phyloP scores from a whole-genome alignment of 2,329 filamentous ascomycete species.

The Bipolaris gigantea region DNA sequence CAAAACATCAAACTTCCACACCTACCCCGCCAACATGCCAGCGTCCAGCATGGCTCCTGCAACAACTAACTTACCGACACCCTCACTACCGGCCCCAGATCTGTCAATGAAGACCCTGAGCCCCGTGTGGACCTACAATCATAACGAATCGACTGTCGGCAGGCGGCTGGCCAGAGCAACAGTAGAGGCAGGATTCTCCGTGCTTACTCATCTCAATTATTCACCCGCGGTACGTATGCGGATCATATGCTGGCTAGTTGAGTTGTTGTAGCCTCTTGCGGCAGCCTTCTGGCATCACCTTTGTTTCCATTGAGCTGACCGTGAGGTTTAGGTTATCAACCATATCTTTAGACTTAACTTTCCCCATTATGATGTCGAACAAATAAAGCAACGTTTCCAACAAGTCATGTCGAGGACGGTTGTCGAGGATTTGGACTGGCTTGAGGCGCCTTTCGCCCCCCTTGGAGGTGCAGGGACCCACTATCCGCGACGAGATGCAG shows the following conservation, averaged over 20 bases:
- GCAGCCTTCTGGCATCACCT: neutral
- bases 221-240: conserved; percentile 21
- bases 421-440: conserved; percentile 59
- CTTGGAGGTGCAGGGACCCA: conserved; percentile 71
- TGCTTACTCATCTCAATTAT: conserved; percentile 55
- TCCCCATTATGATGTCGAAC: conserved; percentile 54
- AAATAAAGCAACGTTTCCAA: conserved; percentile 47
- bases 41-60: conserved; percentile 31
- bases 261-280: neutral
- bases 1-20: conserved; percentile 20
- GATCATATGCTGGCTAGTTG: neutral
- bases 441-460: conserved; percentile 63
- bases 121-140: conserved; percentile 59
- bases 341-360: conserved; percentile 71
- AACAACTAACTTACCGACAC: conserved; percentile 26
- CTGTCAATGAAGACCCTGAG: conserved; percentile 33
- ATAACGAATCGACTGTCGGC: conserved; percentile 68
- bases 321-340: conserved; percentile 25
- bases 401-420: conserved; percentile 44
- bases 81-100: conserved; percentile 19
- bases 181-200: conserved; percentile 62
- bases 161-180: conserved; percentile 69
- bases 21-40: conserved; percentile 28
- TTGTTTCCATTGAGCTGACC: neutral
- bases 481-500: conserved; percentile 51